phyloP scores from a whole-genome alignment of 2,329 filamentous ascomycete species.

The Trichoderma guizhouense region DNA sequence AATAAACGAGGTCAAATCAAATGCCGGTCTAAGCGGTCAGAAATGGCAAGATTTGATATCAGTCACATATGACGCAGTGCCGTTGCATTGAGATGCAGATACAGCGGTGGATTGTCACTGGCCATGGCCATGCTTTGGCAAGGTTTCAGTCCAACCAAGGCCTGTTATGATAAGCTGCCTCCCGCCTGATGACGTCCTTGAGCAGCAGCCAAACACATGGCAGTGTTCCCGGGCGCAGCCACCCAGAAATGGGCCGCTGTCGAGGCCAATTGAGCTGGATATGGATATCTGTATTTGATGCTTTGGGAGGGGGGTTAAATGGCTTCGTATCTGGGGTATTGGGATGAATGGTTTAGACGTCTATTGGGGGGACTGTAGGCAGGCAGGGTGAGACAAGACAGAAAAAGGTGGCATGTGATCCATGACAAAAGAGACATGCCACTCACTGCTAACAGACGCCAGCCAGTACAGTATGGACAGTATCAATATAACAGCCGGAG shows the following conservation, averaged over 20 bases:
- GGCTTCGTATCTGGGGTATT: neutral
- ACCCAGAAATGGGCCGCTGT: neutral
- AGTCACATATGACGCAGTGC: neutral
- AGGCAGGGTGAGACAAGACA: neutral
- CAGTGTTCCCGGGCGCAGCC: neutral
- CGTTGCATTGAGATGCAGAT: neutral
- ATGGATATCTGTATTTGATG: neutral
- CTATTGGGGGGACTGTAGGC: neutral
- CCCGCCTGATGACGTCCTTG: slow-evolving; percentile 15
- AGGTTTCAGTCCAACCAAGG: neutral
- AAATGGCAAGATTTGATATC: neutral
- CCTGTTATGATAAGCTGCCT: slow-evolving; percentile 2
- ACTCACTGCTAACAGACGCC: neutral
- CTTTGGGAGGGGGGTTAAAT: neutral
- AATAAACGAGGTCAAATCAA: neutral
- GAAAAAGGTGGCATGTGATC: neutral
- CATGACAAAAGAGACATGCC: neutral
- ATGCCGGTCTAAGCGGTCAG: neutral
- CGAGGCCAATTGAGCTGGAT: neutral
- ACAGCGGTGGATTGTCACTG: neutral
- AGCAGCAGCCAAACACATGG: slow-evolving; percentile 4
- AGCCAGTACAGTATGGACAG: neutral
- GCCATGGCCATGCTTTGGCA: neutral
- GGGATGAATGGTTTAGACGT: neutral
- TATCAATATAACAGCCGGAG: neutral